A percentile compares a stretch with the other conserved stretches of the same genome.
phyloP scores from a whole-genome alignment of 371 early-diverging fungal genomes.

The Parasitella parasitica region DNA sequence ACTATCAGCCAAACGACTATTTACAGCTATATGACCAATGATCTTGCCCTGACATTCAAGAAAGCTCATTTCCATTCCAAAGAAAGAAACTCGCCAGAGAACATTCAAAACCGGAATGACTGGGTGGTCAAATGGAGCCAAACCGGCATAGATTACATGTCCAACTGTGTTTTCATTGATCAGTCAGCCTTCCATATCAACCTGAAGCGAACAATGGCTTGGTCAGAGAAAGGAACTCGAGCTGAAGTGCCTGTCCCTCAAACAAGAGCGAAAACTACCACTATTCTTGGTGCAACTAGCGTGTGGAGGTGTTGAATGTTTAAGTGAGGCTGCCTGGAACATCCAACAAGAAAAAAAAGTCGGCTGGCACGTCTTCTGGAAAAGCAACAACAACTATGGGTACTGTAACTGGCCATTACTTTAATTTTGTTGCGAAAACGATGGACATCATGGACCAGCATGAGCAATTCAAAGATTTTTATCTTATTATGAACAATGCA shows the following conservation, averaged over 20 bases:
- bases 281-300: conserved; percentile 9
- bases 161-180: conserved; percentile 5
- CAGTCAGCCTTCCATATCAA: conserved; percentile 1
- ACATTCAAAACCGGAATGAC: not conserved
- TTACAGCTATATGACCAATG: not conserved
- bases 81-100: conserved; percentile 1
- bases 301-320: conserved; percentile 6
- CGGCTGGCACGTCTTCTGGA: not conserved
- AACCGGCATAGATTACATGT: conserved; percentile 4
- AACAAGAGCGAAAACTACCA: conserved; percentile 12
- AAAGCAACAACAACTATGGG: not conserved
- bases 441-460: not conserved
- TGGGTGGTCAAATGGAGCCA: conserved; percentile 1
- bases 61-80: conserved; percentile 9
- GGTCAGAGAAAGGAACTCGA: not conserved
- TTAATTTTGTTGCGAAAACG: not conserved
- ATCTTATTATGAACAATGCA: not conserved
- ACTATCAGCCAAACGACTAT: not conserved
- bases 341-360: conserved; percentile 14
- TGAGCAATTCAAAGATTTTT: not conserved
- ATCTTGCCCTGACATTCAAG: not conserved
- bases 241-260: conserved; percentile 1
- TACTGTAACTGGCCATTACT: not conserved
- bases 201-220: conserved; percentile 15
- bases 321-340: conserved; percentile 1